Percentiles rank a stretch among this genome's conserved stretches.
These are phyloP conservation scores for Starmerella vaccinii DNA, from an alignment of 805 yeast genomes.

Conservation along the genomic window DNA sequence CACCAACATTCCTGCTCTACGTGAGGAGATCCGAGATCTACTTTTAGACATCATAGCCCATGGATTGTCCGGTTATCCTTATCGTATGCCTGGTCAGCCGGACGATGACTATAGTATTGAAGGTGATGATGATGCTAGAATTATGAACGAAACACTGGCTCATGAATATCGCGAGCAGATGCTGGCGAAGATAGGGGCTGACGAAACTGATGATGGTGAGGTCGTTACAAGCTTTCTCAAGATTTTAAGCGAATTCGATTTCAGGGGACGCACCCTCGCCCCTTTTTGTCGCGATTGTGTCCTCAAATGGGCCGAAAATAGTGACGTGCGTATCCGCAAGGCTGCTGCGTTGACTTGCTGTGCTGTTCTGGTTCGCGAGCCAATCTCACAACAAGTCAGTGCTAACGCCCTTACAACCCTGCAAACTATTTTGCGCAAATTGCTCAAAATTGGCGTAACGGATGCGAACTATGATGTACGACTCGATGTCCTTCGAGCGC, in stretches of 20 bases:
- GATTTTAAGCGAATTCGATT: conserved; percentile 65
- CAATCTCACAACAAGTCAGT: conserved; percentile 76
- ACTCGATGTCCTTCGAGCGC: conserved; percentile 59
- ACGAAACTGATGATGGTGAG: conserved; percentile 39
- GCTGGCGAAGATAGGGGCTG: conserved; percentile 58
- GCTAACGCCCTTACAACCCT: conserved; percentile 73
- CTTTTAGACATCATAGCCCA: conserved; percentile 60
- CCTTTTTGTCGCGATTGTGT: conserved; percentile 83
- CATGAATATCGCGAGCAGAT: conserved; percentile 65
- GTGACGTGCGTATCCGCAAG: conserved; percentile 65
- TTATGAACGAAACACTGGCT: conserved; percentile 37
- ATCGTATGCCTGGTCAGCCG: conserved; percentile 80
- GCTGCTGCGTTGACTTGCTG: conserved; percentile 80
- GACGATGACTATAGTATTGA: conserved; percentile 10
- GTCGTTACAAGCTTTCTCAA: conserved; percentile 67
- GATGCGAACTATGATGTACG: conserved; percentile 84
- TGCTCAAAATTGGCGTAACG: conserved; percentile 72
- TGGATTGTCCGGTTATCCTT: conserved; percentile 70
- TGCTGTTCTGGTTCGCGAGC: conserved; percentile 61
- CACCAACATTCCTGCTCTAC: conserved; percentile 67
- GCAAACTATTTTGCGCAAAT: conserved; percentile 69
- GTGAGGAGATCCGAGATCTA: conserved; percentile 59
- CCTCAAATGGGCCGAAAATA: conserved; percentile 73
- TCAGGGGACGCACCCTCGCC: conserved; percentile 63
- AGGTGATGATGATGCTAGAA: conserved; percentile 10